Percentiles rank a stretch among this genome's conserved stretches.
Conservation (phyloP, 257 asterid genomes). For the Cordia subcordata region DNA sequence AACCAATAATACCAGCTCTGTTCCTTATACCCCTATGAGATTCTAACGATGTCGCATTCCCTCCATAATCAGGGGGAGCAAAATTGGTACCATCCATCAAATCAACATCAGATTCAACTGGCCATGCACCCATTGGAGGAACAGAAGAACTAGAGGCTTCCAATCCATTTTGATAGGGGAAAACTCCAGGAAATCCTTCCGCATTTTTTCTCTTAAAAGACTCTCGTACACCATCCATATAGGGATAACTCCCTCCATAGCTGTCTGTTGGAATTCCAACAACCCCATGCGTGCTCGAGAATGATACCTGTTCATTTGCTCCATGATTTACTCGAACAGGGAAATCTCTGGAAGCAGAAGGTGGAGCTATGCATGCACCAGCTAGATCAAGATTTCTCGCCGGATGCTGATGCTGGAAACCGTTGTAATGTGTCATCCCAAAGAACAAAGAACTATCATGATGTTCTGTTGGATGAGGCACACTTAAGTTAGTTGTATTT, state of each 20-base stretch:
- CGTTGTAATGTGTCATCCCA: constrained; percentile 42
- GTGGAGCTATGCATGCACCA: constrained; percentile 46
- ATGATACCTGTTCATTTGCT: constrained; percentile 34
- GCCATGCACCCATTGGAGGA: constrained; percentile 24
- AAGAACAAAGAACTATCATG: constrained; percentile 43
- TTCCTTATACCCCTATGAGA: constrained; percentile 40
- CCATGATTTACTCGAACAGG: constrained; percentile 52
- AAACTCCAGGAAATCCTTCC: constrained; percentile 36
- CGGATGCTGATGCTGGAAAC: constrained; percentile 31
- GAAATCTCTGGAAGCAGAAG: constrained; percentile 47
- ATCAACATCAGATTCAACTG: constrained; percentile 34
- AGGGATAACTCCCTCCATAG: constrained; percentile 34
- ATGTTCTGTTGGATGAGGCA: constrained; percentile 48
- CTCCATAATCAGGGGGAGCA: constrained; percentile 25
- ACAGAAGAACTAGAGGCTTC: constrained; percentile 62
- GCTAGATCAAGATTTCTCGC: constrained; percentile 28
- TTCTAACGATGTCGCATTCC: constrained; percentile 34
- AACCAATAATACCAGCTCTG: constrained; percentile 36
- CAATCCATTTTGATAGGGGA: constrained; percentile 27
- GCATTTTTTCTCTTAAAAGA: constrained; percentile 59
- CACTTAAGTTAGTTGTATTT: constrained; percentile 32
- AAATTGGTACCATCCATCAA: constrained; percentile 24
- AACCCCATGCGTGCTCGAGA: constrained; percentile 23
- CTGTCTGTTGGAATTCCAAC: constrained; percentile 24
- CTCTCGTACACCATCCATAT: constrained; percentile 44